phyloP scores from a whole-genome alignment of 495 filamentous ascomycete species.

The Aspergillus avenaceus region DNA sequence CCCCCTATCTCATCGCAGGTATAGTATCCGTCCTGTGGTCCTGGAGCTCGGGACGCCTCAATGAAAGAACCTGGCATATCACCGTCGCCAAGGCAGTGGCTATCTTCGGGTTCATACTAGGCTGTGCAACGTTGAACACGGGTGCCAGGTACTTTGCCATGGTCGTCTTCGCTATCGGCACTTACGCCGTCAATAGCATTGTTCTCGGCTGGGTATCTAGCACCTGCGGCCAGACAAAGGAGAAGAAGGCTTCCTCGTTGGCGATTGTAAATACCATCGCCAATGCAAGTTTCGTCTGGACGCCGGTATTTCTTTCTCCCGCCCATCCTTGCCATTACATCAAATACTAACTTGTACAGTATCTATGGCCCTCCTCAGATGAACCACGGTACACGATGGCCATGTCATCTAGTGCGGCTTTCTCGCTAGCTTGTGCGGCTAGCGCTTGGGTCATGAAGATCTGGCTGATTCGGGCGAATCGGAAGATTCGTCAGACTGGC shows the following conservation, averaged over 20 bases:
- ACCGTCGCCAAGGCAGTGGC: conserved; percentile 29
- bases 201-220: conserved; percentile 20
- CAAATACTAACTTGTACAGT: conserved; percentile 19
- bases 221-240: conserved; percentile 23
- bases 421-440: conserved; percentile 34
- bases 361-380: conserved; percentile 49
- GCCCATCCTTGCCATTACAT: neutral
- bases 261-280: conserved; percentile 54
- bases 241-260: conserved; percentile 44
- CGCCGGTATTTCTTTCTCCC: conserved; percentile 24
- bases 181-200: conserved; percentile 21
- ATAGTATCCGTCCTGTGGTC: conserved; percentile 40
- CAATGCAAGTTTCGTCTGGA: conserved; percentile 52
- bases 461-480: conserved; percentile 45
- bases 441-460: conserved; percentile 40
- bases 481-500: conserved; percentile 39
- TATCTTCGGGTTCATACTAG: conserved; percentile 43
- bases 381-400: conserved; percentile 45
- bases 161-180: conserved; percentile 16
- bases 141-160: conserved; percentile 19
- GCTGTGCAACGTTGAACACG: conserved; percentile 17
- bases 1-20: conserved; percentile 47
- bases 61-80: conserved; percentile 51
- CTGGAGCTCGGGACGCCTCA: conserved; percentile 38
- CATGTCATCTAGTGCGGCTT: conserved; percentile 44